Conservation (phyloP, 371 early-diverging fungal species). For the Mortierella sp. region DNA sequence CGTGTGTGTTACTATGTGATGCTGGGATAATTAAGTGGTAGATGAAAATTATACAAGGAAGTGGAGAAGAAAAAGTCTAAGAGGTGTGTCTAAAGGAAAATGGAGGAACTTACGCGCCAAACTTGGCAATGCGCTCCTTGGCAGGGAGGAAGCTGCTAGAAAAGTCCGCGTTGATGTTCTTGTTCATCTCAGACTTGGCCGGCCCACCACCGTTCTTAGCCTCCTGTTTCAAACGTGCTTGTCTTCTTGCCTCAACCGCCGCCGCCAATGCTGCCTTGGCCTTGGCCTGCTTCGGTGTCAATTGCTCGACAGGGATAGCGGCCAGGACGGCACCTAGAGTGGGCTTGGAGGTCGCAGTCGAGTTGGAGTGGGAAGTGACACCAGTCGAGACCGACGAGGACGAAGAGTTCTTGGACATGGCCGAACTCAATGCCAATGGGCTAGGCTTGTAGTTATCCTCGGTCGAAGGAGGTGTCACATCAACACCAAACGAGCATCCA, state of each 20-base stretch:
- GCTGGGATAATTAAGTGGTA: not conserved
- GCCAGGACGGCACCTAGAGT: conserved; percentile 42
- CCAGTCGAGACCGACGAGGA: conserved; percentile 39
- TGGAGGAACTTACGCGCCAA: not conserved
- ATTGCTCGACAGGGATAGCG: conserved; percentile 38
- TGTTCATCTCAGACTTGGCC: conserved; percentile 30
- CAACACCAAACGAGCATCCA: conserved; percentile 45
- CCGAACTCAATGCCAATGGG: conserved; percentile 24
- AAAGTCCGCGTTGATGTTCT: conserved; percentile 40
- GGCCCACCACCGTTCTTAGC: conserved; percentile 35
- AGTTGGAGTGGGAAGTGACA: not conserved
- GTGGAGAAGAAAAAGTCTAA: not conserved
- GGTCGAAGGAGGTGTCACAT: conserved; percentile 11
- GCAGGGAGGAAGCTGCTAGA: conserved; percentile 46
- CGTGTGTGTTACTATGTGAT: not conserved
- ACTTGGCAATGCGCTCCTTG: conserved; percentile 42
- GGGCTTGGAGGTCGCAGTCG: conserved; percentile 19
- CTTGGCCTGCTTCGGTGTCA: conserved; percentile 56
- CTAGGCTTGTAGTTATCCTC: conserved; percentile 46
- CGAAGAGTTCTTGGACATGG: conserved; percentile 36
- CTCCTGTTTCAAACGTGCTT: conserved; percentile 47
- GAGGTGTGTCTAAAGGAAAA: not conserved
- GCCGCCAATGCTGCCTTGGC: conserved; percentile 54
- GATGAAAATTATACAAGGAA: not conserved
- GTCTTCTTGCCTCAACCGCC: conserved; percentile 49